Percentiles rank a stretch among this genome's conserved stretches.
phyloP scores from a whole-genome alignment of 768 basidiomycete genomes.

The Pisolithus sp. region DNA sequence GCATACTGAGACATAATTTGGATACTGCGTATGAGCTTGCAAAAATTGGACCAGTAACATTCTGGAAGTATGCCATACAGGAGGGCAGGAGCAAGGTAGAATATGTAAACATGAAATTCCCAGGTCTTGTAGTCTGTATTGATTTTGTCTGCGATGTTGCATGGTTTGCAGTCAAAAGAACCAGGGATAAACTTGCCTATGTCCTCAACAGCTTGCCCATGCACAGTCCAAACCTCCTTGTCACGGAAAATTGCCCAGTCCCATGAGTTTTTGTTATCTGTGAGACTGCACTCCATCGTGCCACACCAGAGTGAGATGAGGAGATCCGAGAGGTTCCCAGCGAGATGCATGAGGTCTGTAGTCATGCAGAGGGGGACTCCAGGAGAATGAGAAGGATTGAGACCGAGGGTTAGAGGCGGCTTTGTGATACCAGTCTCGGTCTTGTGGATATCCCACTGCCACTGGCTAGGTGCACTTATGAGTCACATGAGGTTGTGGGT shows the following conservation, averaged over 20 bases:
- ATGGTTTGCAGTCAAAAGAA: constrained; percentile 14
- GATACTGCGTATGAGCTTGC: constrained; percentile 16
- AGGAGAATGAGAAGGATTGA: constrained; percentile 15
- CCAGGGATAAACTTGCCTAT: constrained; percentile 9
- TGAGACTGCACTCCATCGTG: constrained; percentile 2
- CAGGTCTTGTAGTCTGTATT: constrained; percentile 18
- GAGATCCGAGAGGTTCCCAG: constrained; percentile 22
- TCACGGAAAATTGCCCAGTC: constrained; percentile 26
- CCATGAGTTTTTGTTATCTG: constrained; percentile 17
- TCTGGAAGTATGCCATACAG: constrained; percentile 11
- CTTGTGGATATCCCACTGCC: too few species aligned
- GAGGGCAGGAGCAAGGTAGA: constrained; percentile 13
- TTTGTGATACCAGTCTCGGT: constrained; percentile 28
- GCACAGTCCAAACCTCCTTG: constrained; percentile 12
- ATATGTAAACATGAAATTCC: constrained; percentile 15
- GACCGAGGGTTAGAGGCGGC: constrained; percentile 29
- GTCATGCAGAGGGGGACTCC: constrained; percentile 28
- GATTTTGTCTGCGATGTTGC: constrained; percentile 17
- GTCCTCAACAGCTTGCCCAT: constrained; percentile 13
- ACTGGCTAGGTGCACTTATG: too few species aligned
- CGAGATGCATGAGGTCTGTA: constrained; percentile 31
- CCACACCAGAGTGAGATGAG: constrained; percentile 10
- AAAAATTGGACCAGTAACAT: constrained; percentile 13
- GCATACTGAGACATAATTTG: constrained; percentile 12
- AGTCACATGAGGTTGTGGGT: too few species aligned